Evolutionary conservation across 805 yeast genomes (phyloP), one percentile per base, ranked within the genome.

Genomic region (Zygosaccharomyces bisporus): DNA sequence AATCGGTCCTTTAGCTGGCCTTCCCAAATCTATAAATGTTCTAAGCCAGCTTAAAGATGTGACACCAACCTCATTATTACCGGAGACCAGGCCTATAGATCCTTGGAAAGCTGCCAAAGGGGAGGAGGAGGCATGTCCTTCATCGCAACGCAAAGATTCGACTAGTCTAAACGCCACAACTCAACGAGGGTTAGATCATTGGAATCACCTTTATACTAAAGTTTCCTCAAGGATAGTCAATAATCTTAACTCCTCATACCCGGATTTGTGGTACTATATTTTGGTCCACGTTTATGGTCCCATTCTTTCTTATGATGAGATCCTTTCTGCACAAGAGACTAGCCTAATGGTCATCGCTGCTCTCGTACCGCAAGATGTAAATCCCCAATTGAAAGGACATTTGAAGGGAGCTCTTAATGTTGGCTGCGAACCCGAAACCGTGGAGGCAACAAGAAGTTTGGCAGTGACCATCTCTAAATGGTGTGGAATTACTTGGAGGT

Each of bases 371-470:
- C 96, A 87, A 60, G 95, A 90, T 63, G 96, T 90, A 8, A 87
- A 86, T 53, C 95, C 96, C 0, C 96, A 90, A 56, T 71, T 90
- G 52, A 86, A 87, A 64, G 97, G 97, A 0, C 97, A 90, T 60
- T 71, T 90, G 49, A 78, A 75, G 61, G 97, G 97, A 0, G 96
- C 96, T 0, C 49, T 81, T 39, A 88, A 87, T 56, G 76, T 80
- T 21, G 96, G 96, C 0, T 83, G 86, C 6, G 71, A 84, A 7
- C 57, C 61, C 21, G 85, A 81, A 41, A 84, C 83, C 46, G 69
- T 88, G 23, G 69, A 71, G 40, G 79, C 78, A 2, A 75, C 79
- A 8, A 71, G 95, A 40, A 69, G 67, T 10, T 56, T 89, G 67
- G 80, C 84, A 3, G 74, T 86, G 39, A 75, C 77, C 46, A 67